Evolutionary conservation across 2,329 filamentous ascomycete species (phyloP).

Genomic region (Apiospora kogelbergensis): DNA sequence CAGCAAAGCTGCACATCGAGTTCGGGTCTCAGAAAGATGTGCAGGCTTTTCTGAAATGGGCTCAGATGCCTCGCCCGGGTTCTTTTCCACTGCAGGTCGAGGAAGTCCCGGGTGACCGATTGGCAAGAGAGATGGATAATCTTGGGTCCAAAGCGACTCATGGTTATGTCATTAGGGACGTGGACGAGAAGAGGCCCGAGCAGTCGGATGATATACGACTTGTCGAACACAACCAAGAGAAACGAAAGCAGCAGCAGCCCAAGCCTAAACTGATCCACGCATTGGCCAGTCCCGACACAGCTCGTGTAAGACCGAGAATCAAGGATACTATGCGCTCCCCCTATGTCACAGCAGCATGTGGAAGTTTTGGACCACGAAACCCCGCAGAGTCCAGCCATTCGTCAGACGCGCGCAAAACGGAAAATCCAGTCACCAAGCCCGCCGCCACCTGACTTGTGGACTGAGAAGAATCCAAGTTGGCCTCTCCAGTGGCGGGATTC

Average conservation of each 20-base stretch:
- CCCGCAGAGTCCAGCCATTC: not conserved
- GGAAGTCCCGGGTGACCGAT: not conserved
- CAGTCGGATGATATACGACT: slow-evolving; percentile 23
- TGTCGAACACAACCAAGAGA: slow-evolving; percentile 22
- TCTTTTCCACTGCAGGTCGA: not conserved
- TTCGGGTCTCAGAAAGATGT: slow-evolving; percentile 20
- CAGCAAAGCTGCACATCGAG: slow-evolving; percentile 24
- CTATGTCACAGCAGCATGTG: not conserved
- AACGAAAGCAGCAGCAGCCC: not conserved
- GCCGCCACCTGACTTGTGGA: slow-evolving; percentile 44
- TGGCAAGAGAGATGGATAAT: not conserved
- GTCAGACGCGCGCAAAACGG: slow-evolving; percentile 13
- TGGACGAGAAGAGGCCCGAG: not conserved
- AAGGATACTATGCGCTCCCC: slow-evolving; percentile 15
- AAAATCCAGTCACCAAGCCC: not conserved
- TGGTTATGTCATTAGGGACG: not conserved
- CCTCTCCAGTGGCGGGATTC: slow-evolving; percentile 53
- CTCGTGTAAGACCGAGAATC: slow-evolving; percentile 14
- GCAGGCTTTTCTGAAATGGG: slow-evolving; percentile 23
- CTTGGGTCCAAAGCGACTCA: not conserved
- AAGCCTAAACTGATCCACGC: not conserved
- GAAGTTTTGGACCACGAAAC: not conserved
- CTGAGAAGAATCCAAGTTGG: slow-evolving; percentile 51
- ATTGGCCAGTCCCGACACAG: not conserved
- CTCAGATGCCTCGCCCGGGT: slow-evolving; percentile 9